Base-by-base conservation (phyloP, 225 moss, liverwort and hornwort genomes). In the Pleurozium schreberi region DNA sequence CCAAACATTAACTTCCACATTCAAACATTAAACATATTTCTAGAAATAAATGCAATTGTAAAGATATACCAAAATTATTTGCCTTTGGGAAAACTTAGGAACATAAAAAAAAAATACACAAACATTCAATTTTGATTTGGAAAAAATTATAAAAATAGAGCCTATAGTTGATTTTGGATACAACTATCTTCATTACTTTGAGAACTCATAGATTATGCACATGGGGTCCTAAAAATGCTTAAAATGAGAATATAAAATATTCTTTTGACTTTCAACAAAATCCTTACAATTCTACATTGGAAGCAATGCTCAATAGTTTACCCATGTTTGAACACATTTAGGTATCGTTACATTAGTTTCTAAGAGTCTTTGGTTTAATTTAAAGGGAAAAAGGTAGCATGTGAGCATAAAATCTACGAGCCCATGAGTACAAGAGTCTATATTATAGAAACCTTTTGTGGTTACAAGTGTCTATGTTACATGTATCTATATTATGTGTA, bases 321-420 rank as follows among this genome's bases (percentile, higher is more conserved):
- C 2, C 0, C 0, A 3, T 43, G 14, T 43, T 42, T 7, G 2
- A 1, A 26, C 2, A 0, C 14, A 70, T 15, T 16, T 43, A 27
- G 27, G 3, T 12, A 27, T 27, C 43, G 3, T 71, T 71, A 43
- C 5, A 3, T 8, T 26, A 14, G 42, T 1, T 8, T 2, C 4
- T 8, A 5, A 42, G 8, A 70, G 1, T n/a, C 25, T 1, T 42
- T 70, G 12, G 4, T 14, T 40, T 40, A 3, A n/a, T n/a, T n/a
- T n/a, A 59, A 59, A 8, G 59, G 8, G 59, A 23, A 18, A 52
- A 23, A 9, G 59, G 7, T 23, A 59, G 23, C 59, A 59, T 23
- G 23, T 59, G 23, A 59, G 9, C 10, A 23, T 59, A 21, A 4
- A 23, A 59, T 59, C 23, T 23, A 59, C 4, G 59, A 59, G 23